Percentiles rank a stretch among this genome's conserved stretches.
phyloP scores from a whole-genome alignment of 108 stramenopile genomes.

The Cyclostephanos invisitatus region DNA sequence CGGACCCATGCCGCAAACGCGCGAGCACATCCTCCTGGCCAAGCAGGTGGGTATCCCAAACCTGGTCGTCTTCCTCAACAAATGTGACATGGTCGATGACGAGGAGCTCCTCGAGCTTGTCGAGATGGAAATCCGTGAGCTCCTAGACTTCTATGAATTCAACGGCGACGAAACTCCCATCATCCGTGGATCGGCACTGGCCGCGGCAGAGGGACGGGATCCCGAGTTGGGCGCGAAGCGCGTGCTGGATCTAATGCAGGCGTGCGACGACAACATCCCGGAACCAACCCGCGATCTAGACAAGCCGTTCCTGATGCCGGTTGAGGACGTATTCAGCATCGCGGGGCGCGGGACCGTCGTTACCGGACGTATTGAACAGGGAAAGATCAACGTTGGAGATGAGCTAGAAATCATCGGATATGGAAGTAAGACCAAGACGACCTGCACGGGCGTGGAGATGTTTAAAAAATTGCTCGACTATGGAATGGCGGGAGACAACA shows the following conservation, averaged over 20 bases:
- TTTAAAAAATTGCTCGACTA: constrained; percentile 97
- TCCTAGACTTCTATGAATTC: constrained; percentile 96
- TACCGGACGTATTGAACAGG: constrained; percentile 97
- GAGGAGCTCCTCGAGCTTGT: constrained; percentile 98
- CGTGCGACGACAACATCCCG: constrained; percentile 93
- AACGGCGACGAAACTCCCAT: constrained; percentile 97
- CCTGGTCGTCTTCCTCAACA: constrained; percentile 99
- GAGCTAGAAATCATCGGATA: constrained; percentile 94
- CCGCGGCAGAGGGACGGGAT: constrained; percentile 93
- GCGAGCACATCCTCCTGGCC: constrained; percentile 98
- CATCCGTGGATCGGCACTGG: constrained; percentile 96
- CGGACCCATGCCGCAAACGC: constrained; percentile 99
- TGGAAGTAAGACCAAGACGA: constrained; percentile 79
- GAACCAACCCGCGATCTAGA: constrained; percentile 92
- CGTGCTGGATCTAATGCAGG: constrained; percentile 94
- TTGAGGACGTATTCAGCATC: constrained; percentile 99
- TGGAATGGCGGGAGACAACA: constrained; percentile 98
- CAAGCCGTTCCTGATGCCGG: constrained; percentile 99
- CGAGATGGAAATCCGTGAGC: constrained; percentile 99
- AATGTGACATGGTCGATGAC: constrained; percentile 97
- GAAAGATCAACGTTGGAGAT: constrained; percentile 94
- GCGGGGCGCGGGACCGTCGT: constrained; percentile 99
- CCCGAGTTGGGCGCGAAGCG: constrained; percentile 80
- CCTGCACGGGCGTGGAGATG: constrained; percentile 99
- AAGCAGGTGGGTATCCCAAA: constrained; percentile 99